phyloP scores from a whole-genome alignment of 768 basidiomycete genomes.

The Russula compacta region DNA sequence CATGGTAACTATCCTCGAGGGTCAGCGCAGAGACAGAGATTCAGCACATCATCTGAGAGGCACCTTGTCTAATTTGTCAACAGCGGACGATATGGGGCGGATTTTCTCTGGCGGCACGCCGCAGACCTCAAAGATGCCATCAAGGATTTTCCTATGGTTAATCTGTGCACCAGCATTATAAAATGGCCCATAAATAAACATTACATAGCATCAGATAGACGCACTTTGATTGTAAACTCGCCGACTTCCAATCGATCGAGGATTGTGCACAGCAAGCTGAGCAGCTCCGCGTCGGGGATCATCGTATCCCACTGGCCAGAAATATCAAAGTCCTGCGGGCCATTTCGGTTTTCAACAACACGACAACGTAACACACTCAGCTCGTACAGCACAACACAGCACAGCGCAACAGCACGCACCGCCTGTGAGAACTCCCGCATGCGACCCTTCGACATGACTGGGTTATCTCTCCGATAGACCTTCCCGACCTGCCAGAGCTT shows the following conservation, averaged over 20 bases:
- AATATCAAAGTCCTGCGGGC: constrained; percentile 83
- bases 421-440: constrained; percentile 99
- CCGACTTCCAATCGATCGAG: constrained; percentile 80
- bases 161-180: constrained; percentile 40
- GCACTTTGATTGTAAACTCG: constrained; percentile 88
- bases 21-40: not conserved
- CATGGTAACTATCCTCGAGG: constrained; percentile 50
- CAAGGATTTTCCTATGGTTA: constrained; percentile 94
- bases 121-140: constrained; percentile 94
- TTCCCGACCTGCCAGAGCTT: constrained; percentile 99
- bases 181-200: not conserved
- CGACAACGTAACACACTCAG: not conserved
- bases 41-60: too few relatives aligned
- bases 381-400: too few relatives aligned
- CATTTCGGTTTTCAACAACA: not conserved
- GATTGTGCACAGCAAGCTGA: constrained; percentile 74
- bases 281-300: constrained; percentile 93
- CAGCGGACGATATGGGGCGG: constrained; percentile 87
- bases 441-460: constrained; percentile 94
- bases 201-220: not conserved
- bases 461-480: constrained; percentile 93
- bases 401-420: constrained; percentile 35
- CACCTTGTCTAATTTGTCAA: constrained; percentile 98
- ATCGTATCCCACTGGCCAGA: constrained; percentile 89
- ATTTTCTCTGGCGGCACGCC: constrained; percentile 89